Conservation (phyloP, 345 rosid species). For the Schrenkiella parvula region DNA sequence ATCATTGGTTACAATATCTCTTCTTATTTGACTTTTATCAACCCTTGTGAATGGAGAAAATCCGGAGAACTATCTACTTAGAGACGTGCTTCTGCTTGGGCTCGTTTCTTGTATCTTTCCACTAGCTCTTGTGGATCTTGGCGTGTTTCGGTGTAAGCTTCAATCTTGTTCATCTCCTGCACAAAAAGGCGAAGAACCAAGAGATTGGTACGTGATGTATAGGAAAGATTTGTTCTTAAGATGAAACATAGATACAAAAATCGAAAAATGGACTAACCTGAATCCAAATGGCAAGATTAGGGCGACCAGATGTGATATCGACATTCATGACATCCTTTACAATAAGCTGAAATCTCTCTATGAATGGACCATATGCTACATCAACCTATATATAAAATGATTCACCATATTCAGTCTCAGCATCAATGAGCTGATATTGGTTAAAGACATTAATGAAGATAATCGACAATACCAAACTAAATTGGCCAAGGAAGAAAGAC, state of each 20-base stretch:
- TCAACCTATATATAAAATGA: slow-evolving; percentile 46
- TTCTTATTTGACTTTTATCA: not conserved
- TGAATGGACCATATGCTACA: slow-evolving; percentile 72
- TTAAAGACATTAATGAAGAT: not conserved
- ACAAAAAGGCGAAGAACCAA: not conserved
- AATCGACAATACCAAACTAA: slow-evolving; percentile 46
- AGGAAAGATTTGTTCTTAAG: not conserved
- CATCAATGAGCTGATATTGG: not conserved
- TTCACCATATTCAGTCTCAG: not conserved
- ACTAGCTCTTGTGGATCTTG: slow-evolving; percentile 56
- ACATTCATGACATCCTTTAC: slow-evolving; percentile 48
- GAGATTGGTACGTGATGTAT: not conserved
- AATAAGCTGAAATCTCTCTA: slow-evolving; percentile 56
- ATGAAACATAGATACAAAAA: not conserved
- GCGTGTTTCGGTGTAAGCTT: slow-evolving; percentile 67
- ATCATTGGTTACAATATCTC: slow-evolving; percentile 2
- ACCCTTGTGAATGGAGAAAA: not conserved
- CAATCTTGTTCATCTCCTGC: slow-evolving; percentile 67
- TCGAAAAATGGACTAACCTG: slow-evolving; percentile 40
- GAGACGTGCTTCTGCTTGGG: slow-evolving; percentile 17
- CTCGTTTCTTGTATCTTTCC: slow-evolving; percentile 48
- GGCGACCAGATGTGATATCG: slow-evolving; percentile 65
- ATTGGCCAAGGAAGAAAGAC: slow-evolving; percentile 74
- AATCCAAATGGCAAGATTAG: slow-evolving; percentile 68
- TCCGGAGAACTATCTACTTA: not conserved